These are phyloP conservation scores for Polygonum aviculare DNA, from an alignment of 148 eudicot species.

Conservation along the genomic window DNA sequence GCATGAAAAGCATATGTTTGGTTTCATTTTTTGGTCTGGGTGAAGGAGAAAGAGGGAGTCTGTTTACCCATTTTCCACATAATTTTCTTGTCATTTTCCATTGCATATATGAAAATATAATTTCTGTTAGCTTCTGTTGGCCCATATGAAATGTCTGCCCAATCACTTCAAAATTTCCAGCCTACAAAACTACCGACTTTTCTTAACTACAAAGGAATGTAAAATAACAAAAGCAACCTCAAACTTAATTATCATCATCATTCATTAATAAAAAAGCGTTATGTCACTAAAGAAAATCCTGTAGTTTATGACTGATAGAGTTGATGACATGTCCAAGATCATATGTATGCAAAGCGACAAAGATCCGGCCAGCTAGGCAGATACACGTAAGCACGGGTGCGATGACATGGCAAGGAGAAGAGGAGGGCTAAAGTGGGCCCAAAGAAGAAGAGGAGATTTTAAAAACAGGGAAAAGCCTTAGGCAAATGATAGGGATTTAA, in stretches of 20 bases:
- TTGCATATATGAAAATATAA: background rate
- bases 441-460: background rate
- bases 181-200: background rate
- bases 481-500: slow-evolving; percentile 8
- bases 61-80: background rate
- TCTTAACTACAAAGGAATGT: slow-evolving; percentile 11
- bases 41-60: background rate
- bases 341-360: background rate
- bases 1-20: slow-evolving; percentile 9
- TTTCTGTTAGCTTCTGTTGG: background rate
- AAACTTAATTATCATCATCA: background rate
- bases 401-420: background rate
- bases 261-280: background rate
- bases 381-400: background rate
- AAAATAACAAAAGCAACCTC: background rate
- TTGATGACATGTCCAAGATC: background rate
- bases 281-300: background rate
- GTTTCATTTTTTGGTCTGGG: background rate
- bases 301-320: background rate
- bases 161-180: background rate
- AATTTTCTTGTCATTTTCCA: background rate
- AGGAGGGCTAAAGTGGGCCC: background rate
- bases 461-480: background rate
- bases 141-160: background rate
- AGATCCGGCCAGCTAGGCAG: background rate